Evolutionary conservation across 2,329 filamentous ascomycete species (phyloP).

Genomic region (Stemphylium beticola): DNA sequence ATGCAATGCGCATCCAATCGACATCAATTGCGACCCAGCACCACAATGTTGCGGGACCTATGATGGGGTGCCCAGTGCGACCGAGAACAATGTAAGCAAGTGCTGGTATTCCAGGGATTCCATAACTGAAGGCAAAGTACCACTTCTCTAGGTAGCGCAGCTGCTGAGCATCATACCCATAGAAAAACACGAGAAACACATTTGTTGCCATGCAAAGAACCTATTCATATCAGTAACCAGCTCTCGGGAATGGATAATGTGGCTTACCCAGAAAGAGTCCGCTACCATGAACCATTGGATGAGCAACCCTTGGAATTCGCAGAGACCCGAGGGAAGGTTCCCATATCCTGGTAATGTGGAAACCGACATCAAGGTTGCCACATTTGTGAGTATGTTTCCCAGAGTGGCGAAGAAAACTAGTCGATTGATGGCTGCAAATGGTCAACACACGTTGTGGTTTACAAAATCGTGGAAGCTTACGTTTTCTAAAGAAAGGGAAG

Average conservation of each 20-base stretch:
- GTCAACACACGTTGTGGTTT: not conserved
- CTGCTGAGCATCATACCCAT: constrained; percentile 69
- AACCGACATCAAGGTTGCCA: constrained; percentile 75
- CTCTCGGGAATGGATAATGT: constrained; percentile 60
- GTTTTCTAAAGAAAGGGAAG: constrained; percentile 77
- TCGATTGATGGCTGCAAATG: constrained; percentile 70
- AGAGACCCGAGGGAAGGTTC: constrained; percentile 61
- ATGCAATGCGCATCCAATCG: constrained; percentile 74
- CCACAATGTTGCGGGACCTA: constrained; percentile 79
- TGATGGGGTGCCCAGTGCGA: constrained; percentile 62
- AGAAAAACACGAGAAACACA: constrained; percentile 81
- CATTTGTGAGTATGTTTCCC: constrained; percentile 79
- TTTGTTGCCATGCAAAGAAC: constrained; percentile 81
- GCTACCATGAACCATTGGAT: constrained; percentile 72
- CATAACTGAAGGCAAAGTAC: constrained; percentile 75
- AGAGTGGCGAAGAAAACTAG: constrained; percentile 84
- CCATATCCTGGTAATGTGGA: constrained; percentile 56
- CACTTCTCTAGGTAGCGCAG: constrained; percentile 72
- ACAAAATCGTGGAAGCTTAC: not conserved
- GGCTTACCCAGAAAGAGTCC: constrained; percentile 54
- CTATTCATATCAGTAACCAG: constrained; percentile 37
- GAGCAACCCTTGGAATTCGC: constrained; percentile 77
- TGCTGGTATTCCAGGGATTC: constrained; percentile 72
- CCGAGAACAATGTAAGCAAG: constrained; percentile 71
- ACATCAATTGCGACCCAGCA: constrained; percentile 75